Base-by-base conservation (phyloP, 192 early-diverging fungal genomes). In the Umbelopsis ramanniana region DNA sequence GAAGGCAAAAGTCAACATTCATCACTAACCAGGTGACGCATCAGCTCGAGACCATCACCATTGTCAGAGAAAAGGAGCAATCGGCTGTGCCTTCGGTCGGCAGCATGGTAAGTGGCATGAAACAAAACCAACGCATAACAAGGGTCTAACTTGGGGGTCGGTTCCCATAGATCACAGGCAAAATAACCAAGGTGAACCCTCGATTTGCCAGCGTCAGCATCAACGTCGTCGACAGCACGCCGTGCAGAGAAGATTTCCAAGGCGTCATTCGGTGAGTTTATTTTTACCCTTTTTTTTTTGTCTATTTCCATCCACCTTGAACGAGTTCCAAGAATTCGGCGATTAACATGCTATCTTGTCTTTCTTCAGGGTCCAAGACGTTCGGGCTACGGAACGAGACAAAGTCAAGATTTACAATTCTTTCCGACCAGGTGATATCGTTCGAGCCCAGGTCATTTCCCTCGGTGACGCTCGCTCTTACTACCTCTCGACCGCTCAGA, bases 401-500 rank as follows among this genome's bases (percentile, higher is more conserved):
- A 92, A 93, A 74, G 92, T 97, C 52, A 92, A 94, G 79, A 95
- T 99, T 72, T 90, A 92, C 79, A 85, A 87, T 46, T 93, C 91
- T 43, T 99, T 96, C 82, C 81, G 95, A 46, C 97, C 96, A 2
- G 97, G 96, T 11, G 97, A 99, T 69, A 93, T 99, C 73, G 89
- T 99, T 38, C 82, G 90, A 7, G 92, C 90, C 22, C 88, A 93
- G 74, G 89, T 92, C 15, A 93, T 98, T 38, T 97, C 96, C 21
- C 85, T 99, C 33, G 97, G 97, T 24, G 97, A 99, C 72, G 88
- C 93, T 37, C 84, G 94, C 68, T 92, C 91, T 26, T 99, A 96
- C 67, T 94, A 91, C 74, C 77, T 98, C 63, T 93, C 95, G 9
- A 99, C 97, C 1, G 94, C 95, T 2, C 86, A 88, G 75, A 97